phyloP scores from a whole-genome alignment of 192 early-diverging fungal genomes.

The Paraglomus brasilianum region DNA sequence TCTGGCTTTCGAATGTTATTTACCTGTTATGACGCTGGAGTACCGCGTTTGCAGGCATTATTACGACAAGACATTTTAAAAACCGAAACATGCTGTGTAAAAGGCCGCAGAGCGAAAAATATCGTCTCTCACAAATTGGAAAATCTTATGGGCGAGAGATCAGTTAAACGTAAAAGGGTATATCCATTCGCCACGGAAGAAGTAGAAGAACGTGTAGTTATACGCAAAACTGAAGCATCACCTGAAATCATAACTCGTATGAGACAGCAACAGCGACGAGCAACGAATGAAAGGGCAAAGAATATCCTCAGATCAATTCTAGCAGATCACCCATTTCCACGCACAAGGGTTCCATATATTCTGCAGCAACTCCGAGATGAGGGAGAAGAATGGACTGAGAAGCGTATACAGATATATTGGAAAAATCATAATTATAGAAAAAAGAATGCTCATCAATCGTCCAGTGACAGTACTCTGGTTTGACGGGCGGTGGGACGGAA shows the following conservation, averaged over 20 bases:
- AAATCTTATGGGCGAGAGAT: not conserved
- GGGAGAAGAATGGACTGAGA: not conserved
- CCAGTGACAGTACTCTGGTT: too few relatives aligned
- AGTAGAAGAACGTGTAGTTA: too few relatives aligned
- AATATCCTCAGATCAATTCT: not conserved
- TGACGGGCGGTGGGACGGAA: too few relatives aligned
- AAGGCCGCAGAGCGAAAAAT: not conserved
- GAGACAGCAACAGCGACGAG: too few relatives aligned
- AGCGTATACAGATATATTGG: not conserved
- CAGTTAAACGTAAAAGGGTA: not conserved
- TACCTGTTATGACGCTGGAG: not conserved
- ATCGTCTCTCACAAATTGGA: not conserved
- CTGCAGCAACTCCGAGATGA: conserved; percentile 3
- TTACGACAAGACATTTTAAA: conserved; percentile 3
- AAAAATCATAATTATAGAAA: conserved; percentile 1
- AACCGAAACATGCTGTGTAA: not conserved
- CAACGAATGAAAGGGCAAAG: not conserved
- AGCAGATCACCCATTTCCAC: too few relatives aligned
- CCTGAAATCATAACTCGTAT: too few relatives aligned
- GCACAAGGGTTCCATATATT: too few relatives aligned
- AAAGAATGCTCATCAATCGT: too few relatives aligned
- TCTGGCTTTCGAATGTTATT: not conserved
- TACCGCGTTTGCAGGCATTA: not conserved
- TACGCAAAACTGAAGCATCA: too few relatives aligned
- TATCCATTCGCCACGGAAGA: too few relatives aligned